phyloP scores from a whole-genome alignment of 306 rosid species.

The Purshia tridentata region DNA sequence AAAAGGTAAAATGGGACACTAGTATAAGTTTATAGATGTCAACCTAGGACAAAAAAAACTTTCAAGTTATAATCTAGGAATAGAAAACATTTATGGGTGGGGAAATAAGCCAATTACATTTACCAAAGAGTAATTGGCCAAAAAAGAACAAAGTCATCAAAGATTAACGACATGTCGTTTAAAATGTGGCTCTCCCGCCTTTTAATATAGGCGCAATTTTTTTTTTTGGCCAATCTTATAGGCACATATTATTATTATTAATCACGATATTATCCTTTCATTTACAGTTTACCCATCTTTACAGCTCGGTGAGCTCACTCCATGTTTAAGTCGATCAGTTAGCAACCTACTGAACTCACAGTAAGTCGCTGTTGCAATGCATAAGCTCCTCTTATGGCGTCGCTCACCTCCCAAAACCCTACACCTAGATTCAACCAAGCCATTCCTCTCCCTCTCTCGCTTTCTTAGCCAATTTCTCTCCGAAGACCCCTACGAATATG shows the following conservation, averaged over 20 bases:
- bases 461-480: constrained; percentile 22
- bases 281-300: neutral
- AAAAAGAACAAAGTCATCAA: too few species aligned
- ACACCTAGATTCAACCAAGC: neutral
- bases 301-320: neutral
- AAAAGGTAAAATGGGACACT: too few species aligned
- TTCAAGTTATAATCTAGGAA: too few species aligned
- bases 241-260: too few species aligned
- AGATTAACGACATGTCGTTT: too few species aligned
- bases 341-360: neutral
- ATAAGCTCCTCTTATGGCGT: constrained; percentile 30
- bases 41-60: too few species aligned
- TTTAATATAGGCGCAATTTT: neutral
- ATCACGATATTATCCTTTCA: neutral
- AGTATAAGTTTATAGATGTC: too few species aligned
- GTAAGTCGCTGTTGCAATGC: constrained; percentile 21
- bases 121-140: too few species aligned
- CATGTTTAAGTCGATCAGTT: neutral
- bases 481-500: constrained; percentile 35
- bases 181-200: neutral
- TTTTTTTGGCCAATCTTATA: too few species aligned
- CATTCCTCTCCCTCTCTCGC: constrained; percentile 25
- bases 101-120: too few species aligned
- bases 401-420: constrained; percentile 10
- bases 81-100: too few species aligned